Evolutionary conservation across 2,329 filamentous ascomycete genomes (phyloP).

Genomic region (Penicillium sp.): DNA sequence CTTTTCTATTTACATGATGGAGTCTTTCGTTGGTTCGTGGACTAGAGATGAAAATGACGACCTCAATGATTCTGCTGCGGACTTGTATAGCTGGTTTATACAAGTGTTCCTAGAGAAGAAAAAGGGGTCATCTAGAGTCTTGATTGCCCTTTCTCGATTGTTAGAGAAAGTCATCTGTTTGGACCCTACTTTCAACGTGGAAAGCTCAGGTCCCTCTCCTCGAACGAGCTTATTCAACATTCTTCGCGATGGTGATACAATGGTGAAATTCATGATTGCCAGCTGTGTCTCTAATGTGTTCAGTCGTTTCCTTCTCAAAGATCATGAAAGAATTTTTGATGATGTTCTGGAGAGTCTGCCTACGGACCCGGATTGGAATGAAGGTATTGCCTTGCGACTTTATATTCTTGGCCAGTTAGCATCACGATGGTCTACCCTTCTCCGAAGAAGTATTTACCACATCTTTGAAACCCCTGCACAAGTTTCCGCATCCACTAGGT

Average conservation of each 20-base stretch:
- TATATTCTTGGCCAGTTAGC: slow-evolving; percentile 73
- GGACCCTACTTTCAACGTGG: slow-evolving; percentile 63
- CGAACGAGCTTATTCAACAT: slow-evolving; percentile 72
- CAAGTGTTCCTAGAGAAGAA: slow-evolving; percentile 63
- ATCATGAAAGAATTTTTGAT: slow-evolving; percentile 79
- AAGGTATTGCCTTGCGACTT: slow-evolving; percentile 82
- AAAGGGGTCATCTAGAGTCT: slow-evolving; percentile 65
- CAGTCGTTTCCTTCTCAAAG: slow-evolving; percentile 71
- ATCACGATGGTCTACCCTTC: slow-evolving; percentile 77
- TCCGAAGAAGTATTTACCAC: slow-evolving; percentile 84
- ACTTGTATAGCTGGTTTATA: slow-evolving; percentile 77
- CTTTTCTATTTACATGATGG: slow-evolving; percentile 64
- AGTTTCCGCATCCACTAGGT: slow-evolving; percentile 59
- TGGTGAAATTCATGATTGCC: slow-evolving; percentile 73
- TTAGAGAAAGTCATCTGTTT: slow-evolving; percentile 66
- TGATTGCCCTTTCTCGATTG: slow-evolving; percentile 64
- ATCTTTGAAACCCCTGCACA: slow-evolving; percentile 87
- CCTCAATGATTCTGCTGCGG: slow-evolving; percentile 63
- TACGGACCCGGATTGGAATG: slow-evolving; percentile 62
- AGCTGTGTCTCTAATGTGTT: slow-evolving; percentile 70
- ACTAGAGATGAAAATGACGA: slow-evolving; percentile 51
- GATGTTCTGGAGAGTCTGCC: slow-evolving; percentile 81
- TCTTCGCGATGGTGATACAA: slow-evolving; percentile 61
- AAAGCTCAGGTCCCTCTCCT: slow-evolving; percentile 57
- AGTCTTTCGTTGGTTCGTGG: slow-evolving; percentile 63